phyloP scores from a whole-genome alignment of 2,329 filamentous ascomycete genomes.

The Cryphonectria japonica region DNA sequence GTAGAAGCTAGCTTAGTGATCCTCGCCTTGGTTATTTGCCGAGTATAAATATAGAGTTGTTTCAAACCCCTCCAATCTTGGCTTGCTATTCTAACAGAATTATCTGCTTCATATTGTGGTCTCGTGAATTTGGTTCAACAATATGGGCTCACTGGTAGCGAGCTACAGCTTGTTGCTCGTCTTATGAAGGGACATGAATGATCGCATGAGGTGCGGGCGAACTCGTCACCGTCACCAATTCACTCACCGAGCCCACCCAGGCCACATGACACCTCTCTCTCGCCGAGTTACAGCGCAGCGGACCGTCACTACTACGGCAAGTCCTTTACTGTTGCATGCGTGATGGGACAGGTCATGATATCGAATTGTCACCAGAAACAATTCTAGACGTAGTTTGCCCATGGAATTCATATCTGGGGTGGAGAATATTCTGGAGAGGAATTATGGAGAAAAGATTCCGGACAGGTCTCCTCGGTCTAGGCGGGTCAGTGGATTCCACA shows the following conservation, averaged over 20 bases:
- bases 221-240: neutral
- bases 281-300: neutral
- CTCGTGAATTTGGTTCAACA: neutral
- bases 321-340: neutral
- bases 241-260: neutral
- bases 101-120: neutral
- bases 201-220: neutral
- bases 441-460: neutral
- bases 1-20: neutral
- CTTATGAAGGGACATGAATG: neutral
- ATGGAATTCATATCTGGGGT: neutral
- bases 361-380: neutral
- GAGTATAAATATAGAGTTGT: neutral
- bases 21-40: neutral
- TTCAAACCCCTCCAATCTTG: neutral
- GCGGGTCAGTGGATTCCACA: neutral
- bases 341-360: neutral
- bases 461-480: neutral
- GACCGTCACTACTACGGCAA: neutral
- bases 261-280: neutral
- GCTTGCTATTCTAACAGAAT: neutral
- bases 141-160: neutral
- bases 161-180: neutral
- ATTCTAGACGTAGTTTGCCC: neutral
- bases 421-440: neutral